Evolutionary conservation across 2,329 filamentous ascomycete species (phyloP).

Genomic region (Chaetoscypha palmicola): DNA sequence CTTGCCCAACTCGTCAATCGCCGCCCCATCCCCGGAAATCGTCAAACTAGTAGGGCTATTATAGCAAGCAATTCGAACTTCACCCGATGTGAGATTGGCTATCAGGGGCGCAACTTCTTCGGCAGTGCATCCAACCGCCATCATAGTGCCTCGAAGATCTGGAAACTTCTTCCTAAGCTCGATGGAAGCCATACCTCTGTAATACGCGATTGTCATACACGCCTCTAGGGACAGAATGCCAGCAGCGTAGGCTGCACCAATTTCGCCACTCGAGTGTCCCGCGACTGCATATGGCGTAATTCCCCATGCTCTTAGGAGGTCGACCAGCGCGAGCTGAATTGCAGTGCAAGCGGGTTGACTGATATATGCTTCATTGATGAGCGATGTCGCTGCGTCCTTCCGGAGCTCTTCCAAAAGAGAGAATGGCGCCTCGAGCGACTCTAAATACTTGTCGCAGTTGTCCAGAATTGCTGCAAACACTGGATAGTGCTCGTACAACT

Average conservation of each 20-base stretch:
- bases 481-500: conserved; percentile 21
- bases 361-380: conserved; percentile 25
- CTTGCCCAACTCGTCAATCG: conserved; percentile 19
- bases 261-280: conserved; percentile 43
- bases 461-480: conserved; percentile 20
- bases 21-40: conserved; percentile 21
- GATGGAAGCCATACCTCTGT: conserved; percentile 24
- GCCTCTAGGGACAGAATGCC: conserved; percentile 30
- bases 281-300: conserved; percentile 33
- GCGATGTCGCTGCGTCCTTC: conserved; percentile 19
- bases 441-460: conserved; percentile 31
- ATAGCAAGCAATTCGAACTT: conserved; percentile 24
- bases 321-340: conserved; percentile 40
- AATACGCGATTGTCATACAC: conserved; percentile 41
- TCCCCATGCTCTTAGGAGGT: conserved; percentile 37
- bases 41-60: conserved; percentile 29
- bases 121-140: conserved; percentile 14
- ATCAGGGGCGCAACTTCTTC: conserved; percentile 12
- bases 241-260: conserved; percentile 40
- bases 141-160: conserved; percentile 13
- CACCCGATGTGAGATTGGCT: neutral
- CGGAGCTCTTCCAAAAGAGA: conserved; percentile 23
- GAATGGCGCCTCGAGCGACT: conserved; percentile 18
- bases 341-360: conserved; percentile 39
- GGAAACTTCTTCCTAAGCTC: conserved; percentile 9